Percentiles rank a stretch among this genome's conserved stretches.
Evolutionary conservation across 2,329 filamentous ascomycete genomes (phyloP).

Genomic region (Endoconidiophora laricicola): DNA sequence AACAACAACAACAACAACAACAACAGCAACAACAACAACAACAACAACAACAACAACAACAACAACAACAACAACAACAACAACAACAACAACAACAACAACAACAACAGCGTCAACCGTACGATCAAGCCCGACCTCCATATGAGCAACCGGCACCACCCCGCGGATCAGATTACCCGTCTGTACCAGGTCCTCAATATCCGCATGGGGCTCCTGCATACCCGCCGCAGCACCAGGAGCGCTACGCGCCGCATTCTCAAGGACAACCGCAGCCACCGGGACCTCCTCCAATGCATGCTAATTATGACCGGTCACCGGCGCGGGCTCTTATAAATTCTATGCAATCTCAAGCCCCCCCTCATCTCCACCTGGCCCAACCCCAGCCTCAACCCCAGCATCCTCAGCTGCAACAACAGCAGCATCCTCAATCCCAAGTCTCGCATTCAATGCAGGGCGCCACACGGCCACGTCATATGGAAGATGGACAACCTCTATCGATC

Average conservation of each 20-base stretch:
- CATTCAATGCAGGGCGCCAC: background rate
- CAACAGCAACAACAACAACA: constrained; percentile 26
- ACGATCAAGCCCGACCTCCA: constrained; percentile 14
- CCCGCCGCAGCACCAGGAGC: constrained; percentile 3
- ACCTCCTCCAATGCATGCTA: constrained; percentile 1
- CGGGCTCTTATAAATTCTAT: constrained; percentile 17
- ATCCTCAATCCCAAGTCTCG: background rate
- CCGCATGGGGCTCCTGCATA: constrained; percentile 10
- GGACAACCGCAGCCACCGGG: background rate
- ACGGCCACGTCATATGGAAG: constrained; percentile 28
- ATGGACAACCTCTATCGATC: constrained; percentile 32
- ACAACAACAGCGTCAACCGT: constrained; percentile 21
- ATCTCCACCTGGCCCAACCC: constrained; percentile 21
- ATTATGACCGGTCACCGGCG: constrained; percentile 18
- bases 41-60: constrained; percentile 17
- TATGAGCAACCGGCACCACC: background rate
- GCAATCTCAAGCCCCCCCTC: constrained; percentile 16
- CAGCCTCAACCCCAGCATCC: constrained; percentile 18
- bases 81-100: constrained; percentile 16
- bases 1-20: constrained; percentile 23
- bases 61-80: constrained; percentile 1
- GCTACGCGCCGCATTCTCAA: constrained; percentile 10
- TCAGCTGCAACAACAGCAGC: constrained; percentile 20
- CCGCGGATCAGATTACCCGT: background rate
- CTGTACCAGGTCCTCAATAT: constrained; percentile 14